phyloP scores from a whole-genome alignment of 139 green algal genomes.

The Helicosporidium sp. region DNA sequence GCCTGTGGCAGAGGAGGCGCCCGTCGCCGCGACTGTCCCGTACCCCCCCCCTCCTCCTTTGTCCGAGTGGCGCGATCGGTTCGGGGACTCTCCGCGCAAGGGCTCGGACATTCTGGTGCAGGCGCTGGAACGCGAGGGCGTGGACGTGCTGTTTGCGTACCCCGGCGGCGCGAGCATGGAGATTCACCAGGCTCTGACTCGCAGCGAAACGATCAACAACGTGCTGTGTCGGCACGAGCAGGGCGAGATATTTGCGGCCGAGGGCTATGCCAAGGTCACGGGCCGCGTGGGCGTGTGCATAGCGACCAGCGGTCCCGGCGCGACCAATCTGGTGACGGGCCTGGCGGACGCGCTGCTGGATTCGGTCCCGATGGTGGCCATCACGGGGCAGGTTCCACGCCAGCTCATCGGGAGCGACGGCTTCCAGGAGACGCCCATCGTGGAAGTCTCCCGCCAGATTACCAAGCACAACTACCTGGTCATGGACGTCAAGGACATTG shows the following conservation, averaged over 20 bases:
- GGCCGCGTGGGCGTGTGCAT: slow-evolving; percentile 95
- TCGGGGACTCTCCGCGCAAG: slow-evolving; percentile 62
- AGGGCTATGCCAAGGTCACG: slow-evolving; percentile 91
- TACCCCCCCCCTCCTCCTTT: neutral
- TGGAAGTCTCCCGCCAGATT: slow-evolving; percentile 95
- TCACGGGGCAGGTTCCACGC: slow-evolving; percentile 83
- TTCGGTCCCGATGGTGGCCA: slow-evolving; percentile 88
- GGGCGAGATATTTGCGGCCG: slow-evolving; percentile 98
- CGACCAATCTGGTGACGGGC: slow-evolving; percentile 97
- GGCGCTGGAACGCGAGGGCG: slow-evolving; percentile 75
- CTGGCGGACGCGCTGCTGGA: slow-evolving; percentile 96
- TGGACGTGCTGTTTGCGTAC: slow-evolving; percentile 62
- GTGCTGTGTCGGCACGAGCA: slow-evolving; percentile 96
- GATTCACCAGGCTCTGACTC: slow-evolving; percentile 96
- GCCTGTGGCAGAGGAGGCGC: too few species aligned
- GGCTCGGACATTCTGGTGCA: slow-evolving; percentile 91
- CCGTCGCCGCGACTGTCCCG: neutral
- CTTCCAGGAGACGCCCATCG: slow-evolving; percentile 99
- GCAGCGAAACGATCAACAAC: slow-evolving; percentile 69
- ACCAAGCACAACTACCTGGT: slow-evolving; percentile 99
- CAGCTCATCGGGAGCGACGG: slow-evolving; percentile 75
- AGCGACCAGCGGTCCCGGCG: slow-evolving; percentile 85
- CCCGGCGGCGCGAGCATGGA: slow-evolving; percentile 93
- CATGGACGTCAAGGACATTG: slow-evolving; percentile 90
- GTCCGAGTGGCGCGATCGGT: slow-evolving; percentile 61